A percentile compares a stretch with the other conserved stretches of the same genome.
phyloP scores from a whole-genome alignment of 352 stramenopile genomes.

The Phytophthora lateralis region DNA sequence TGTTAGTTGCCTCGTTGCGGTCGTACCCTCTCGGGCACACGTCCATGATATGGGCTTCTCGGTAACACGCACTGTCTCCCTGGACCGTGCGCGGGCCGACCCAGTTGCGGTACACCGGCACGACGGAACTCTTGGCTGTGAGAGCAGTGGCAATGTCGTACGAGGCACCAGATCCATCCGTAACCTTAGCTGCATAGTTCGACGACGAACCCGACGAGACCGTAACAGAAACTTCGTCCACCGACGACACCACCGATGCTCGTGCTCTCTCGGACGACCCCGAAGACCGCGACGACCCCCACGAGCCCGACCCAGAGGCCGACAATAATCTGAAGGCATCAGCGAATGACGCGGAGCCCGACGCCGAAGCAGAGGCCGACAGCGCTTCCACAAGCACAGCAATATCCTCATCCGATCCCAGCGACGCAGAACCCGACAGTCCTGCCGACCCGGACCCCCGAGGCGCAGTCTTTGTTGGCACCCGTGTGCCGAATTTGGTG shows the following conservation, averaged over 20 bases:
- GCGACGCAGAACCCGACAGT: slow-evolving; percentile 6
- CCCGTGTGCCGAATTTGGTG: slow-evolving; percentile 10
- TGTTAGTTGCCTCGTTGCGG: slow-evolving; percentile 41
- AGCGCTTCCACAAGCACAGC: slow-evolving; percentile 2
- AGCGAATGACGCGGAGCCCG: slow-evolving; percentile 13
- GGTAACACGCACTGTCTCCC: slow-evolving; percentile 18
- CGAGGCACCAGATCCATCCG: slow-evolving; percentile 18
- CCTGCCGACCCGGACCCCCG: slow-evolving; percentile 5
- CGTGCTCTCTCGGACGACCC: not conserved
- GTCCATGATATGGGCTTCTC: slow-evolving; percentile 36
- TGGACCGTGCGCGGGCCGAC: slow-evolving; percentile 27
- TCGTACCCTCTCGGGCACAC: slow-evolving; percentile 41
- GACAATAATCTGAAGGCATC: slow-evolving; percentile 14
- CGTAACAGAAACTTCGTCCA: slow-evolving; percentile 11
- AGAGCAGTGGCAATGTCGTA: slow-evolving; percentile 24
- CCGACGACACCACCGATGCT: not conserved
- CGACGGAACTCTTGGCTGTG: slow-evolving; percentile 28
- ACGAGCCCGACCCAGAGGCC: slow-evolving; percentile 1
- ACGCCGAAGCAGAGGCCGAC: slow-evolving; percentile 6
- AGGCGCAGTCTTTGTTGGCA: not conserved
- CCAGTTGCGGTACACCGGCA: slow-evolving; percentile 36
- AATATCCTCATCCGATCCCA: not conserved
- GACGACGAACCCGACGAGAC: slow-evolving; percentile 17
- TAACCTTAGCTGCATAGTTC: slow-evolving; percentile 23
- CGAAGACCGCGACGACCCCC: not conserved